Evolutionary conservation across 345 rosid genomes (phyloP).

Genomic region (Eutrema heterophyllum): DNA sequence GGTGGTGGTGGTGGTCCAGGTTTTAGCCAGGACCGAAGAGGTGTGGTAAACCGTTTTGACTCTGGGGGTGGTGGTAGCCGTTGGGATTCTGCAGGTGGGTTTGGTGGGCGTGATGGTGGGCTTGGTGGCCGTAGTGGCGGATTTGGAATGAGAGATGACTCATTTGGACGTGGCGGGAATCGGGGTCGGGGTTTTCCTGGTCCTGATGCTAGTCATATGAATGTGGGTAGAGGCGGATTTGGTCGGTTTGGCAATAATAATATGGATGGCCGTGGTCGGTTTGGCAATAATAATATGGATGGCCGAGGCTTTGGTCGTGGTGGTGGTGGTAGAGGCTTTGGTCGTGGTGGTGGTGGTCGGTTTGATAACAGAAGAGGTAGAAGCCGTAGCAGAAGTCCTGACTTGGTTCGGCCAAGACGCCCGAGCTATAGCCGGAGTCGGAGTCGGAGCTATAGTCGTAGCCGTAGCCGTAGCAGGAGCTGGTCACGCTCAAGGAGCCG

Average conservation of each 20-base stretch:
- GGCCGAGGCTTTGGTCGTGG: conserved; percentile 65
- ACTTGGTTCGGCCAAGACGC: conserved; percentile 52
- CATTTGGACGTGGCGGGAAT: conserved; percentile 56
- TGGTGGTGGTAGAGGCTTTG: conserved; percentile 63
- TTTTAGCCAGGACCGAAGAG: conserved; percentile 64
- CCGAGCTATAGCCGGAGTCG: conserved; percentile 43
- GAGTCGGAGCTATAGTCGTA: conserved; percentile 42
- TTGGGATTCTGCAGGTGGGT: conserved; percentile 62
- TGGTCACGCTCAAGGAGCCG: conserved; percentile 46
- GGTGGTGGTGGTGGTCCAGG: conserved; percentile 63
- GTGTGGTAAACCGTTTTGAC: conserved; percentile 59
- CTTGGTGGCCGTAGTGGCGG: conserved; percentile 40
- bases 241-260: conserved; percentile 47
- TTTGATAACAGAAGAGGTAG: conserved; percentile 81
- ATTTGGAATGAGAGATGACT: conserved; percentile 42
- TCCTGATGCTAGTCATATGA: conserved; percentile 38
- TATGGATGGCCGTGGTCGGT: conserved; percentile 59
- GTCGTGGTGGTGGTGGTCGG: conserved; percentile 49
- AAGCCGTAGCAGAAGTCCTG: conserved; percentile 77
- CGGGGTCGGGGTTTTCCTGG: conserved; percentile 69
- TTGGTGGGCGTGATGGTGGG: conserved; percentile 50
- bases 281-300: conserved; percentile 44
- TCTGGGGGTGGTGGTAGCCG: conserved; percentile 56
- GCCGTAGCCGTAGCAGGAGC: conserved; percentile 44
- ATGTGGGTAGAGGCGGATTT: conserved; percentile 55